These are phyloP conservation scores for Passalora sequoiae DNA, from an alignment of 2,329 filamentous ascomycete species.

Conservation along the genomic window DNA sequence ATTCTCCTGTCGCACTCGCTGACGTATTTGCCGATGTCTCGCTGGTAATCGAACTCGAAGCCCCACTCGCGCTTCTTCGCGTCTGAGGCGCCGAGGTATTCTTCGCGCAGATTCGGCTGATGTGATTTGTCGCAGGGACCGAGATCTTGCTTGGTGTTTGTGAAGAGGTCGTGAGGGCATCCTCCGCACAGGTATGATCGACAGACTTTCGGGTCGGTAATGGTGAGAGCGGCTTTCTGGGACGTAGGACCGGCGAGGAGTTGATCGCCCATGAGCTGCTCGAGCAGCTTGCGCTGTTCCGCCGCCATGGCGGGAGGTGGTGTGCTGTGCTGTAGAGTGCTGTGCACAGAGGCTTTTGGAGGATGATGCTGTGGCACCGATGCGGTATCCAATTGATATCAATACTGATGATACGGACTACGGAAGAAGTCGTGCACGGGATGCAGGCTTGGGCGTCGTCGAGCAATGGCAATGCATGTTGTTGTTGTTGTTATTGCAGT, in stretches of 20 bases:
- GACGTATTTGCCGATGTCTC: slow-evolving; percentile 93
- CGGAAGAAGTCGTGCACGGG: no score
- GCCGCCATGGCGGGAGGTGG: slow-evolving; percentile 66
- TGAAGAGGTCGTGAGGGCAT: slow-evolving; percentile 98
- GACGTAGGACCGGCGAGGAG: slow-evolving; percentile 65
- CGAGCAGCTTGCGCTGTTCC: slow-evolving; percentile 96
- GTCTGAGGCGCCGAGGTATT: slow-evolving; percentile 72
- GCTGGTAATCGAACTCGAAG: slow-evolving; percentile 95
- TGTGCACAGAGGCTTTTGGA: not conserved
- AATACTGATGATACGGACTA: no score
- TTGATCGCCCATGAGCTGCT: slow-evolving; percentile 75
- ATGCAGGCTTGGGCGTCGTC: no score
- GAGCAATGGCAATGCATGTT: no score
- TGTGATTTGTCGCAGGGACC: slow-evolving; percentile 85
- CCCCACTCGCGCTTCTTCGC: slow-evolving; percentile 71
- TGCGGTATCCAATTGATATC: no score
- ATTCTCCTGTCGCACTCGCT: slow-evolving; percentile 94
- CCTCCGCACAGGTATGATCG: slow-evolving; percentile 89
- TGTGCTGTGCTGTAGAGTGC: slow-evolving; percentile 2
- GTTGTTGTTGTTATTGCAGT: no score
- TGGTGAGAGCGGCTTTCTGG: slow-evolving; percentile 73
- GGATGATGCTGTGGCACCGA: not conserved
- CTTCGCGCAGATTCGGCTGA: slow-evolving; percentile 77
- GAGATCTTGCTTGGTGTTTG: slow-evolving; percentile 97
- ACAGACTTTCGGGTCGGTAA: slow-evolving; percentile 91